Evolutionary conservation across 2,329 filamentous ascomycete species (phyloP).

Genomic region (Aspergillus sp.): DNA sequence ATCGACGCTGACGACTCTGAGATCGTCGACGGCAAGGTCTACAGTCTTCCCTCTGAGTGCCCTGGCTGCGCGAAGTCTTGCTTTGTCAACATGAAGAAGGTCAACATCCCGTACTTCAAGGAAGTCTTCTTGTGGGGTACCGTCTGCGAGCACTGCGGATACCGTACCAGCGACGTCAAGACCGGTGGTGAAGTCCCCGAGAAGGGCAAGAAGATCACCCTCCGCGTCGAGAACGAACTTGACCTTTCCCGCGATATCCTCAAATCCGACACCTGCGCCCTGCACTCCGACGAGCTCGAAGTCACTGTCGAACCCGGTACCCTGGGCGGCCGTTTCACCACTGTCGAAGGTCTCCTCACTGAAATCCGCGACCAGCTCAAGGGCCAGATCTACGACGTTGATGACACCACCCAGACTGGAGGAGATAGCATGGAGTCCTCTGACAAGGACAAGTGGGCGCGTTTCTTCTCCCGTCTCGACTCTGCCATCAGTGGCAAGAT

Average conservation of each 20-base stretch:
- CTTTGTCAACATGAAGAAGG: slow-evolving; percentile 96
- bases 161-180: slow-evolving; percentile 95
- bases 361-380: slow-evolving; percentile 87
- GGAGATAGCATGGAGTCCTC: slow-evolving; percentile 68
- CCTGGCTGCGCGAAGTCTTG: slow-evolving; percentile 83
- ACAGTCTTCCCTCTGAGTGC: slow-evolving; percentile 84
- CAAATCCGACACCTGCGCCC: slow-evolving; percentile 85
- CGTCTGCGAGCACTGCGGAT: slow-evolving; percentile 83
- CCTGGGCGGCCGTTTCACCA: slow-evolving; percentile 92
- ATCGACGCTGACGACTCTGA: slow-evolving; percentile 62
- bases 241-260: slow-evolving; percentile 90
- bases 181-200: slow-evolving; percentile 88
- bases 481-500: slow-evolving; percentile 71
- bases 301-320: slow-evolving; percentile 89
- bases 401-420: slow-evolving; percentile 49
- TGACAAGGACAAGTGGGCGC: slow-evolving; percentile 66
- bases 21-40: slow-evolving; percentile 89
- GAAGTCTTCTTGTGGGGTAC: slow-evolving; percentile 95
- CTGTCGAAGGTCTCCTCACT: slow-evolving; percentile 85
- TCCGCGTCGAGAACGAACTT: slow-evolving; percentile 60
- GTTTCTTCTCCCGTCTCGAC: slow-evolving; percentile 72
- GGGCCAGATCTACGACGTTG: slow-evolving; percentile 75
- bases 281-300: slow-evolving; percentile 79
- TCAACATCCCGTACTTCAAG: slow-evolving; percentile 96
- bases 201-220: slow-evolving; percentile 73